phyloP scores from a whole-genome alignment of 768 basidiomycete genomes.

The Calocybe gangraenosa region DNA sequence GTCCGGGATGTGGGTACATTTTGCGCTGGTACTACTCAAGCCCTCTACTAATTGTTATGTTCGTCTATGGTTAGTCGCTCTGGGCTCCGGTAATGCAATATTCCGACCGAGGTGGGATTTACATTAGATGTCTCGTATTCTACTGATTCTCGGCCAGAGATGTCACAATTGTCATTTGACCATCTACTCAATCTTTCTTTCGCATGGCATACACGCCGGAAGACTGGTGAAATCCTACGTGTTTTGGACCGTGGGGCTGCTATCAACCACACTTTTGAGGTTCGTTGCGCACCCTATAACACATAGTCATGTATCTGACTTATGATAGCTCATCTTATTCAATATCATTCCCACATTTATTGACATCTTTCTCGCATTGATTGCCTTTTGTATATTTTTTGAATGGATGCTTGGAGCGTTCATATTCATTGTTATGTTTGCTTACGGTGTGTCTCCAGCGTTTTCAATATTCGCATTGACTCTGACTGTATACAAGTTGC shows the following conservation, averaged over 20 bases:
- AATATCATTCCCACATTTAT: slow-evolving; percentile 78
- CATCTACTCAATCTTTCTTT: slow-evolving; percentile 86
- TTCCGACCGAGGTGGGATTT: slow-evolving; percentile 58
- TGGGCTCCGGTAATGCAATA: slow-evolving; percentile 92
- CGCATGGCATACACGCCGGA: slow-evolving; percentile 75
- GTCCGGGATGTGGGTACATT: slow-evolving; percentile 49
- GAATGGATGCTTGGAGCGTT: slow-evolving; percentile 65
- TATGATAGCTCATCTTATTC: slow-evolving; percentile 68
- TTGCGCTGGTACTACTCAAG: neutral
- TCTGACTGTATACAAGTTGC: slow-evolving; percentile 29
- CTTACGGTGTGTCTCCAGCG: slow-evolving; percentile 51
- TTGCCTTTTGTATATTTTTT: slow-evolving; percentile 59
- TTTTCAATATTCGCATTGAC: neutral
- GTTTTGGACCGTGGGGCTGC: slow-evolving; percentile 83
- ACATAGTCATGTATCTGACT: slow-evolving; percentile 1
- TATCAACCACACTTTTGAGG: slow-evolving; percentile 79
- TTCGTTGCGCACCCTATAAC: slow-evolving; percentile 19
- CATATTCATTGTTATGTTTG: slow-evolving; percentile 68
- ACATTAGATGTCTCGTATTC: neutral
- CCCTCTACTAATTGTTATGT: neutral
- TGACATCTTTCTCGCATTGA: slow-evolving; percentile 70
- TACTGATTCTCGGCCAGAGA: slow-evolving; percentile 42
- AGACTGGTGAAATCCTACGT: slow-evolving; percentile 81
- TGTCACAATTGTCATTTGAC: slow-evolving; percentile 82
- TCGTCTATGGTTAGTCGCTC: slow-evolving; percentile 38